phyloP scores from a whole-genome alignment of 192 early-diverging fungal species.

The Backusella liffmaniae region DNA sequence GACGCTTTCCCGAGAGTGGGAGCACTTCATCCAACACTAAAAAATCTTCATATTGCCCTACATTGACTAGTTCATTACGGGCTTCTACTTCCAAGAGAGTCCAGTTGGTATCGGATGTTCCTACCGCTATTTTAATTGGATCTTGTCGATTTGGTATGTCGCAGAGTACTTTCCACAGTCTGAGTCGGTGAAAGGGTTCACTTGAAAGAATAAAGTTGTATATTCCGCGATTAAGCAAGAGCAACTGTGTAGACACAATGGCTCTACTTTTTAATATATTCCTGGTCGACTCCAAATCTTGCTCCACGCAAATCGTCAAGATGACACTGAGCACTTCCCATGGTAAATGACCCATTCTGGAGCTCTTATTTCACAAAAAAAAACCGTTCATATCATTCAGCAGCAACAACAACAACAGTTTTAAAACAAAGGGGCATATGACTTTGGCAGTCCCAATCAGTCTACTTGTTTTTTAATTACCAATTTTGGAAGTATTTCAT shows the following conservation, averaged over 20 bases:
- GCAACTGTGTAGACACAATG: background rate
- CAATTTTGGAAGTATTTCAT: no score
- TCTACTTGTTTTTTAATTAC: no score
- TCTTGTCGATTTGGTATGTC: background rate
- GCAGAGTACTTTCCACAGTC: slow-evolving; percentile 2
- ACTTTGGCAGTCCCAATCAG: no score
- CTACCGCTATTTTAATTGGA: slow-evolving; percentile 6
- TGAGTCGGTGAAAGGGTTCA: background rate
- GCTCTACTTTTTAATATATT: background rate
- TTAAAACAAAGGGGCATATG: no score
- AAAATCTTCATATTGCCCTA: background rate
- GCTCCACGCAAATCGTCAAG: background rate
- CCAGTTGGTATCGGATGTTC: background rate
- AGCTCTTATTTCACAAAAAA: no score
- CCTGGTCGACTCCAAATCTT: background rate
- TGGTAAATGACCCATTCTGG: background rate
- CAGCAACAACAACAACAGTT: no score
- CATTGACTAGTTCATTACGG: background rate
- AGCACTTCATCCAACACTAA: slow-evolving; percentile 1
- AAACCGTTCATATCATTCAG: no score
- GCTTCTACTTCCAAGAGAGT: slow-evolving; percentile 7
- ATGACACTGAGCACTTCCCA: slow-evolving; percentile 1
- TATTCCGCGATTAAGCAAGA: background rate
- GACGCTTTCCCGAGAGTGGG: background rate
- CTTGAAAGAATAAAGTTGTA: slow-evolving; percentile 1